These are phyloP conservation scores for Termitomyces sp. DNA, from an alignment of 768 basidiomycete genomes.

Conservation along the genomic window DNA sequence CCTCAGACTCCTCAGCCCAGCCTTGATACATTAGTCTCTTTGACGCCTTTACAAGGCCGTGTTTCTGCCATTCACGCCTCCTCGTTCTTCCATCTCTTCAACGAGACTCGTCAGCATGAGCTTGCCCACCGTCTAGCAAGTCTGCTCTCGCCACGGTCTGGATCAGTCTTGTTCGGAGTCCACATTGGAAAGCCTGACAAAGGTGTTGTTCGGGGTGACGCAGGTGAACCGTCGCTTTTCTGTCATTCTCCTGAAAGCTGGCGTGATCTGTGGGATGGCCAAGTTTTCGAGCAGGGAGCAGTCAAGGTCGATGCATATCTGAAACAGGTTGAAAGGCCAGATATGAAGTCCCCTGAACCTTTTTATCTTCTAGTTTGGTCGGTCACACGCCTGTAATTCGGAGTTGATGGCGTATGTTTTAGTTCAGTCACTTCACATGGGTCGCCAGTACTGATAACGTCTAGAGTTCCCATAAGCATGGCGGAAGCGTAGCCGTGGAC, in stretches of 20 bases:
- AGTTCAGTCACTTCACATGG: neutral
- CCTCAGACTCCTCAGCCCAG: slow-evolving; percentile 17
- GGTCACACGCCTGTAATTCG: slow-evolving; percentile 14
- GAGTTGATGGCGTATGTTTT: neutral
- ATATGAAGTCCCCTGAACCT: neutral
- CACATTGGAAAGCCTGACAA: slow-evolving; percentile 29
- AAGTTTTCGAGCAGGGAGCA: slow-evolving; percentile 24
- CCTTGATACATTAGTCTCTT: slow-evolving; percentile 28
- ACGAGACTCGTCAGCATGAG: slow-evolving; percentile 28
- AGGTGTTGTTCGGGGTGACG: slow-evolving; percentile 14
- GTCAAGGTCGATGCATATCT: slow-evolving; percentile 25
- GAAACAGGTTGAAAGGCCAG: slow-evolving; percentile 7
- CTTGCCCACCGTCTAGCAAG: slow-evolving; percentile 36
- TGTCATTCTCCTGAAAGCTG: slow-evolving; percentile 33
- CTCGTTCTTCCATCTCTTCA: slow-evolving; percentile 51
- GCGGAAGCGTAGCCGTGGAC: neutral
- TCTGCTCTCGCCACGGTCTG: slow-evolving; percentile 35
- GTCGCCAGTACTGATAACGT: neutral
- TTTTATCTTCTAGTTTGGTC: slow-evolving; percentile 18
- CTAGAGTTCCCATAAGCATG: neutral
- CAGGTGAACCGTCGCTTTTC: slow-evolving; percentile 17
- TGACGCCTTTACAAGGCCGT: slow-evolving; percentile 40
- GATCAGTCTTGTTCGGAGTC: slow-evolving; percentile 40
- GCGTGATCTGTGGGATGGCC: slow-evolving; percentile 29
- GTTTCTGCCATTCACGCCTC: slow-evolving; percentile 45